Percentiles rank a stretch among this genome's conserved stretches.
These are phyloP conservation scores for Teunomyces panamensis DNA, from an alignment of 805 yeast genomes.

Conservation along the genomic window DNA sequence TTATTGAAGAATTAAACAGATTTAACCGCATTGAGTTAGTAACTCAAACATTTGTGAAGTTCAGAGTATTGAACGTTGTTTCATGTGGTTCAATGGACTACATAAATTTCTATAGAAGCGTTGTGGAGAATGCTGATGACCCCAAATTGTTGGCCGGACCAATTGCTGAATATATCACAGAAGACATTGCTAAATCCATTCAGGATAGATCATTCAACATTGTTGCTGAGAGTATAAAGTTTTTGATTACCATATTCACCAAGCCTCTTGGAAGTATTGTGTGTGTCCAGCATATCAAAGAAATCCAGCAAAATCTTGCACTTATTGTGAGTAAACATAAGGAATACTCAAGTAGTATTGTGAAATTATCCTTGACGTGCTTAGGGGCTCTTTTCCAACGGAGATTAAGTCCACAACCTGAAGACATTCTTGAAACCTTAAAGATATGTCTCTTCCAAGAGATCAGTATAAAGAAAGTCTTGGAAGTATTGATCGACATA, in stretches of 20 bases:
- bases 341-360: constrained; percentile 27
- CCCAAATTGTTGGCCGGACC: constrained; percentile 13
- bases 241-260: constrained; percentile 16
- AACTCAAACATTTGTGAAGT: constrained; percentile 12
- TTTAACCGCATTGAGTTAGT: constrained; percentile 16
- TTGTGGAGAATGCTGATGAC: constrained; percentile 16
- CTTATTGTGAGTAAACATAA: constrained; percentile 17
- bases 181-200: constrained; percentile 22
- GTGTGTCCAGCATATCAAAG: neutral
- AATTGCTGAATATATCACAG: constrained; percentile 19
- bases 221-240: constrained; percentile 26
- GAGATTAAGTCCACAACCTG: constrained; percentile 8
- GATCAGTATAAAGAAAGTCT: constrained; percentile 21
- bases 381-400: constrained; percentile 20
- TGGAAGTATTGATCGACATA: constrained; percentile 22
- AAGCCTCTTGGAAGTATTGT: constrained; percentile 7
- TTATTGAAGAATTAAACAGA: constrained; percentile 27
- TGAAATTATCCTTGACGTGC: constrained; percentile 23
- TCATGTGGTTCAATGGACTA: constrained; percentile 25
- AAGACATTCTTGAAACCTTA: constrained; percentile 13
- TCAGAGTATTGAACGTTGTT: constrained; percentile 16
- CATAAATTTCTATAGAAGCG: constrained; percentile 23
- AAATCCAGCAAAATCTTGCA: constrained; percentile 4
- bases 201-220: constrained; percentile 25
- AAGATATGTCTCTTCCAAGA: constrained; percentile 24